Evolutionary conservation across 2,329 filamentous ascomycete genomes (phyloP), one percentile per base, ranked within the genome.

Genomic region (Hypoxylon sp.): DNA sequence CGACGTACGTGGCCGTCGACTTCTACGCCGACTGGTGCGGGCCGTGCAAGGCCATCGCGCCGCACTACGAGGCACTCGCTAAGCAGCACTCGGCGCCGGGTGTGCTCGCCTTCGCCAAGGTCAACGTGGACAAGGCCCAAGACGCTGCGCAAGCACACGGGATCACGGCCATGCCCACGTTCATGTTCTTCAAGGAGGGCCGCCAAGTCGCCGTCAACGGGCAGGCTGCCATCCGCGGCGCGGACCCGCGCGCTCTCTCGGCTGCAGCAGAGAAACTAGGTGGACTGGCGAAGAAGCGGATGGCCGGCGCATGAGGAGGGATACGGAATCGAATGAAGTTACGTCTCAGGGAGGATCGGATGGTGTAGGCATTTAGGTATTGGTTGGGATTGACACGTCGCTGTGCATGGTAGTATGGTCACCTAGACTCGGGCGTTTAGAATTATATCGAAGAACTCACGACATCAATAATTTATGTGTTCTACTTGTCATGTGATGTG

Each of bases 11-110:
- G 68, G 81, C 83, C 65, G 77, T 86, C 68, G 85, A 89, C 75
- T 87, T 88, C 78, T 84, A 81, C 78, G 86, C 87, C 63, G 79
- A 83, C 73, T 89, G 87, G 87, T 89, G 87, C 78, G 82, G 81
- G 39, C 87, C 87, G 27, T 89, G 87, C 84, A 87, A 86, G 77
- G 79, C 80, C 71, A 88, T 89, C 73, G 83, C 85, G 21, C 87
- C 87, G 66, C 71, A 84, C 63, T 88, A 83, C 81, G 74, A 72
- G 63, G 78, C 82, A 73, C 81, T 87, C 55, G 82, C 86, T 47
- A 74, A 74, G 50, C 70, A 76, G 41, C 76, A 80, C 72, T 68
- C 74, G 60, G 67, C 79, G 23, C 79, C 80, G 16, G 79, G 82
- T 54, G 76, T 78, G 45, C 81, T 84, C 51, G 81, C 81, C 68